phyloP scores from a whole-genome alignment of 2,329 filamentous ascomycete species.

The Aspergillus sp. region DNA sequence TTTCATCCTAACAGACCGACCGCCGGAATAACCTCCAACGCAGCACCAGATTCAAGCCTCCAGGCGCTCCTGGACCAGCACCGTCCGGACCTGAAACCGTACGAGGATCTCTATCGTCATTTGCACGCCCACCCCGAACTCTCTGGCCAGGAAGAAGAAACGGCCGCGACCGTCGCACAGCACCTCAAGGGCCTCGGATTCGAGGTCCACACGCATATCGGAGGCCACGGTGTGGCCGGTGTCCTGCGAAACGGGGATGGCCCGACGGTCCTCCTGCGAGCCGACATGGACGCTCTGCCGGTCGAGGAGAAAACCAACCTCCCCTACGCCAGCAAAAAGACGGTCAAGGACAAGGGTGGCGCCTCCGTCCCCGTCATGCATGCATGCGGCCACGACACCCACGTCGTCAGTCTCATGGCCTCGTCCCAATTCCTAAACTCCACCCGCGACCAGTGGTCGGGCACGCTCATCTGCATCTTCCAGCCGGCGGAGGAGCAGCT shows the following conservation, averaged over 20 bases:
- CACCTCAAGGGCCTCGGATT: slow-evolving; percentile 42
- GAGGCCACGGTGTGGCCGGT: slow-evolving; percentile 59
- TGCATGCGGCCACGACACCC: slow-evolving; percentile 67
- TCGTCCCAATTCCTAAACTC: slow-evolving; percentile 51
- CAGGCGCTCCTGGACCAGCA: slow-evolving; percentile 30
- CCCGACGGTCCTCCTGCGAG: slow-evolving; percentile 56
- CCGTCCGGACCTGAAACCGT: slow-evolving; percentile 44
- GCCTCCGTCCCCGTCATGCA: slow-evolving; percentile 61
- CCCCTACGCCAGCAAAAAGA: slow-evolving; percentile 53
- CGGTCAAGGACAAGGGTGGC: slow-evolving; percentile 47
- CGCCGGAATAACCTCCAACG: not conserved
- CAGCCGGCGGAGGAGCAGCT: slow-evolving; percentile 64
- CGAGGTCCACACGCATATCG: slow-evolving; percentile 52
- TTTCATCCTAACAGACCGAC: not conserved
- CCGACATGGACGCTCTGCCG: slow-evolving; percentile 63
- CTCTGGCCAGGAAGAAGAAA: slow-evolving; percentile 54
- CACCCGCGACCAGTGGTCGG: slow-evolving; percentile 50
- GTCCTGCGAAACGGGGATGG: slow-evolving; percentile 57
- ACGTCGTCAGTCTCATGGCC: slow-evolving; percentile 59
- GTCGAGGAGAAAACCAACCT: slow-evolving; percentile 57
- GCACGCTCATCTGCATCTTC: slow-evolving; percentile 61
- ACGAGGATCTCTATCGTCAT: slow-evolving; percentile 56
- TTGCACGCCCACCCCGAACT: slow-evolving; percentile 58
- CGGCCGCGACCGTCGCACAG: slow-evolving; percentile 46
- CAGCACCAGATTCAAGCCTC: slow-evolving; percentile 4